These are phyloP conservation scores for Amanita muscaria DNA, from an alignment of 768 basidiomycete genomes.

Conservation along the genomic window DNA sequence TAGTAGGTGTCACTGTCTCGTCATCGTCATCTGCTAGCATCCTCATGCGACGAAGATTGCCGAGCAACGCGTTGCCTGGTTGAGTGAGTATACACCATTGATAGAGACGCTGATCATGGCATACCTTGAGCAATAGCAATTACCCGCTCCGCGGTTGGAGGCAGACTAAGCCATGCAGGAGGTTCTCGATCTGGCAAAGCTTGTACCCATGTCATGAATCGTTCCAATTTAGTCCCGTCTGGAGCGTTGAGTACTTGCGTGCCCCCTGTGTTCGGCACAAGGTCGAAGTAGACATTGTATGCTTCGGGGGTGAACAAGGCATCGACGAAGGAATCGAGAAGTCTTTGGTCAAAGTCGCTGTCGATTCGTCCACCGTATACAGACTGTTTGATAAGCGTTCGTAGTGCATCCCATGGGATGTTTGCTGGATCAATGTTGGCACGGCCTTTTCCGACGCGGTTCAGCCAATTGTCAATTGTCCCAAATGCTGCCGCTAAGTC, in stretches of 20 bases:
- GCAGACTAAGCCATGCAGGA: constrained; percentile 89
- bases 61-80: constrained; percentile 71
- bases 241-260: constrained; percentile 60
- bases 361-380: constrained; percentile 94
- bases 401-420: constrained; percentile 95
- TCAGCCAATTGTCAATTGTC: constrained; percentile 90
- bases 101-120: constrained; percentile 9
- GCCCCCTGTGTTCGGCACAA: constrained; percentile 60
- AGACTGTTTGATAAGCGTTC: constrained; percentile 88
- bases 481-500: constrained; percentile 90
- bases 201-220: constrained; percentile 88
- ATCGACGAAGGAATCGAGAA: constrained; percentile 91
- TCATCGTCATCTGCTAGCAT: constrained; percentile 84
- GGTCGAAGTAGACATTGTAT: constrained; percentile 89
- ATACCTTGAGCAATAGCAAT: constrained; percentile 88
- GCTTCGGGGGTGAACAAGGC: constrained; percentile 78
- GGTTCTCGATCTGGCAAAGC: constrained; percentile 88
- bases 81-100: constrained; percentile 2
- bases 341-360: constrained; percentile 90
- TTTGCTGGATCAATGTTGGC: constrained; percentile 86
- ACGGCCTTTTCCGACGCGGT: constrained; percentile 70
- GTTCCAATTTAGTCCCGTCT: constrained; percentile 87
- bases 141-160: constrained; percentile 84
- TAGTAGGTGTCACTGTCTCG: constrained; percentile 39
- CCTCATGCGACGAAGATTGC: constrained; percentile 90